Conservation (phyloP, 805 yeast species). For the Vanderwaltozyma polyspora region DNA sequence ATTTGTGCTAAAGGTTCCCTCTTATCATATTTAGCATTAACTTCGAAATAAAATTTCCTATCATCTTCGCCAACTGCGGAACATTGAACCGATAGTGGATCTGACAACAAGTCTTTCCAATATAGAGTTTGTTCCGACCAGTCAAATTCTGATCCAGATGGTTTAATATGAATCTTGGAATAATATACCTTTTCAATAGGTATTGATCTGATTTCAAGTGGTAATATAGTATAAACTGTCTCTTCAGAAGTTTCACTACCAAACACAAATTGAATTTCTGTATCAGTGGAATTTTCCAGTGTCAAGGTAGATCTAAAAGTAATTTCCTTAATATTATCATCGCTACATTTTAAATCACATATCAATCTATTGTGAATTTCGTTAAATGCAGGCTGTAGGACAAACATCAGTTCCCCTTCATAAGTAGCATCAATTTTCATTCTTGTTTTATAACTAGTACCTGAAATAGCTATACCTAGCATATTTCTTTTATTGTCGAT, state of each 20-base stretch:
- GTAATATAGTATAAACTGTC: conserved; percentile 32
- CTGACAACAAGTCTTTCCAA: conserved; percentile 52
- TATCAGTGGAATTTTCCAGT: conserved; percentile 55
- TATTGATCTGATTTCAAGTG: conserved; percentile 51
- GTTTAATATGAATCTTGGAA: conserved; percentile 49
- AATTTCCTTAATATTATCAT: conserved; percentile 69
- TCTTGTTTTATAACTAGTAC: conserved; percentile 43
- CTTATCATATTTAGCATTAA: conserved; percentile 50
- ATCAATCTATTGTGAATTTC: conserved; percentile 64
- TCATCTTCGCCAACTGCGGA: conserved; percentile 33
- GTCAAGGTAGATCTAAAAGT: conserved; percentile 67
- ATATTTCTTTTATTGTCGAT: conserved; percentile 50
- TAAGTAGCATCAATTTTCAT: conserved; percentile 54
- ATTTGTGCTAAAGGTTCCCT: conserved; percentile 62
- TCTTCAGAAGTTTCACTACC: conserved; percentile 24
- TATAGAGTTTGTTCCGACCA: conserved; percentile 57
- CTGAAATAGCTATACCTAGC: conserved; percentile 51
- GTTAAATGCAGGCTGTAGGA: conserved; percentile 48
- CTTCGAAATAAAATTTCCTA: conserved; percentile 52
- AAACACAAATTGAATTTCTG: conserved; percentile 37
- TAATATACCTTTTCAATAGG: conserved; percentile 63
- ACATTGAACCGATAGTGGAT: conserved; percentile 52
- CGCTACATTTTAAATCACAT: conserved; percentile 58
- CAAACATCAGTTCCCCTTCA: conserved; percentile 74
- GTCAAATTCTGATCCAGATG: conserved; percentile 43